Conservation (phyloP, 2,329 filamentous ascomycete genomes). For the Cladosporium colombiae region DNA sequence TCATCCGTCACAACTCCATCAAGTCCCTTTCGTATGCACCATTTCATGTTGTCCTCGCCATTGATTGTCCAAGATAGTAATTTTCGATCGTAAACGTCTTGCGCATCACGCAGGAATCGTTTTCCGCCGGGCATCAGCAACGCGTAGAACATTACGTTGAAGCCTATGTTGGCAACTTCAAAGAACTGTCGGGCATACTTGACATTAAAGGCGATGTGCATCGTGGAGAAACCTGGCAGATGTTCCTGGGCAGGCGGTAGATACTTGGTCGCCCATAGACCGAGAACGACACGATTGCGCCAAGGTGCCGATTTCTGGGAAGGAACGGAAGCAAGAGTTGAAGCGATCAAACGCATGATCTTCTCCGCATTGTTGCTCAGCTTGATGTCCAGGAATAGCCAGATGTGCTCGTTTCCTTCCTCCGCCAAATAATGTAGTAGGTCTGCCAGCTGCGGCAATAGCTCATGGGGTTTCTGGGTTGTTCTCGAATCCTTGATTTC, state of each 20-base stretch:
- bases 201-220: slow-evolving; percentile 68
- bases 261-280: slow-evolving; percentile 79
- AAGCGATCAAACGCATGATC: slow-evolving; percentile 69
- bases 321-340: slow-evolving; percentile 59
- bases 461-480: slow-evolving; percentile 64
- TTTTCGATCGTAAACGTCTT: slow-evolving; percentile 51
- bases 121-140: slow-evolving; percentile 69
- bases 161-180: slow-evolving; percentile 65
- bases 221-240: slow-evolving; percentile 63
- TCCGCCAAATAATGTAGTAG: slow-evolving; percentile 70
- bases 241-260: slow-evolving; percentile 63
- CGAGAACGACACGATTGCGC: slow-evolving; percentile 73
- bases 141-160: slow-evolving; percentile 73
- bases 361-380: slow-evolving; percentile 68
- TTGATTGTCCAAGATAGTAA: slow-evolving; percentile 90
- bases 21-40: slow-evolving; percentile 66
- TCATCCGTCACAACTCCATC: slow-evolving; percentile 89
- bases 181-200: slow-evolving; percentile 73
- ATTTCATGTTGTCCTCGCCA: slow-evolving; percentile 74
- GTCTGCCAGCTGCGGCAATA: slow-evolving; percentile 73
- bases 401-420: slow-evolving; percentile 66
- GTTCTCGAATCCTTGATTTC: slow-evolving; percentile 71
- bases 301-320: slow-evolving; percentile 55
- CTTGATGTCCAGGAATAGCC: slow-evolving; percentile 90
- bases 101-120: slow-evolving; percentile 58